phyloP scores from a whole-genome alignment of 805 yeast genomes.

The Ogataea naganishii region DNA sequence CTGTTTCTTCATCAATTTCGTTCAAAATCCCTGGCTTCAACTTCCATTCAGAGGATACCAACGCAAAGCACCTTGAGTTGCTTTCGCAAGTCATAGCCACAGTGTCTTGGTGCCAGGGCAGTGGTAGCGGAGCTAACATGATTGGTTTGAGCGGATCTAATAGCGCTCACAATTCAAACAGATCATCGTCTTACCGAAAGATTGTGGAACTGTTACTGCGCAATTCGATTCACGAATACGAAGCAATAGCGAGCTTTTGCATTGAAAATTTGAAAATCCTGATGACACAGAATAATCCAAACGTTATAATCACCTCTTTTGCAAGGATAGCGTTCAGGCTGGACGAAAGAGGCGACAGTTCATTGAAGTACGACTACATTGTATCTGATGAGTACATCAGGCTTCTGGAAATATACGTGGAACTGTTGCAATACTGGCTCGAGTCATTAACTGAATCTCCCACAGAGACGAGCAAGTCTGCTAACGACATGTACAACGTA shows the following conservation, averaged over 20 bases:
- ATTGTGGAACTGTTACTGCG: conserved; percentile 70
- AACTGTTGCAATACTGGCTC: conserved; percentile 76
- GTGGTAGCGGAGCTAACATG: no score
- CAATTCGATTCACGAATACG: conserved; percentile 63
- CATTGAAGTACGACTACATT: conserved; percentile 48
- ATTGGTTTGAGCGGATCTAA: no score
- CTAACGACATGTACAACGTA: conserved; percentile 25
- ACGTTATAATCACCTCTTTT: conserved; percentile 60
- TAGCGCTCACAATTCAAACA: no score
- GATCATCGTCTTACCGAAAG: conserved; percentile 47
- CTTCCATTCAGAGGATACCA: conserved; percentile 25
- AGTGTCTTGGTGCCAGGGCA: conserved; percentile 59
- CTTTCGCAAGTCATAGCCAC: conserved; percentile 65
- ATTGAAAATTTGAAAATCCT: conserved; percentile 53
- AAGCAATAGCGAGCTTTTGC: conserved; percentile 55
- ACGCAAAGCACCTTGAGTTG: conserved; percentile 38
- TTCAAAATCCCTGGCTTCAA: conserved; percentile 31
- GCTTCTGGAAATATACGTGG: conserved; percentile 64
- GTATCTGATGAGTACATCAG: conserved; percentile 53
- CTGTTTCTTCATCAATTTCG: conserved; percentile 10
- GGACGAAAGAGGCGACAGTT: conserved; percentile 56
- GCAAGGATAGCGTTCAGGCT: conserved; percentile 73
- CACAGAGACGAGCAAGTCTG: conserved; percentile 16
- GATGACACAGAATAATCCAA: conserved; percentile 63
- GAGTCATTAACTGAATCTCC: conserved; percentile 39